These are phyloP conservation scores for Platanthera zijinensis DNA, from an alignment of 106 monocot genomes.

Conservation along the genomic window DNA sequence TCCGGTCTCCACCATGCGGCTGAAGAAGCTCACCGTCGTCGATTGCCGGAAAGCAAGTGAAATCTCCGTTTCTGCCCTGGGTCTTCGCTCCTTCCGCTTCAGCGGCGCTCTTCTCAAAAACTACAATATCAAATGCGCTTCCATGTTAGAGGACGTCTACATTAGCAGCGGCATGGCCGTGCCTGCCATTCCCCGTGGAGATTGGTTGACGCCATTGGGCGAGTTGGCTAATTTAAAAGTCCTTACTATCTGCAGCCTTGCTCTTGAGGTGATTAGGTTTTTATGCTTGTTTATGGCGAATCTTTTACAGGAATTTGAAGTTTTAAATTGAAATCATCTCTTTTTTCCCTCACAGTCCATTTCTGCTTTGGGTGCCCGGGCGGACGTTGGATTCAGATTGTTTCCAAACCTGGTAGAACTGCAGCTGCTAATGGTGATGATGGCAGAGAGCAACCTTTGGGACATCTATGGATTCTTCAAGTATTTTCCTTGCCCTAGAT, in stretches of 20 bases:
- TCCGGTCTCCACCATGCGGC: background rate
- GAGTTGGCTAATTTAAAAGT: constrained; percentile 19
- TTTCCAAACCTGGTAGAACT: constrained; percentile 23
- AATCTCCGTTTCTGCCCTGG: constrained; percentile 8
- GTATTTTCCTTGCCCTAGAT: constrained; percentile 16
- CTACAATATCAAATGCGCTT: background rate
- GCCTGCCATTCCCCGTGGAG: constrained; percentile 10
- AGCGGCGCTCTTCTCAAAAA: constrained; percentile 16
- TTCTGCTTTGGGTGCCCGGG: constrained; percentile 4
- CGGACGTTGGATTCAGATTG: constrained; percentile 9
- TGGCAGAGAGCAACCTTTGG: constrained; percentile 26
- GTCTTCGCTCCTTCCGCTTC: constrained; percentile 30
- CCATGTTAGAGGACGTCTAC: constrained; percentile 25
- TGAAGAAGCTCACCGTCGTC: constrained; percentile 25
- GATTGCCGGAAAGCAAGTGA: constrained; percentile 19
- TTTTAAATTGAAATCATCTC: background rate
- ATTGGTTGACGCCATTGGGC: constrained; percentile 17
- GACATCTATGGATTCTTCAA: constrained; percentile 32
- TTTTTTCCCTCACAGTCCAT: constrained; percentile 16
- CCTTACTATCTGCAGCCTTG: constrained; percentile 31
- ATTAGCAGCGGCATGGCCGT: constrained; percentile 17
- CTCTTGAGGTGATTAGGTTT: constrained; percentile 21
- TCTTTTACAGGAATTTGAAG: background rate
- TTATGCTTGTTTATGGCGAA: background rate
- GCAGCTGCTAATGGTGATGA: constrained; percentile 31